A percentile compares a stretch with the other conserved stretches of the same genome.
Evolutionary conservation across 2,329 filamentous ascomycete species (phyloP).

Genomic region (Fusarium scirpi): DNA sequence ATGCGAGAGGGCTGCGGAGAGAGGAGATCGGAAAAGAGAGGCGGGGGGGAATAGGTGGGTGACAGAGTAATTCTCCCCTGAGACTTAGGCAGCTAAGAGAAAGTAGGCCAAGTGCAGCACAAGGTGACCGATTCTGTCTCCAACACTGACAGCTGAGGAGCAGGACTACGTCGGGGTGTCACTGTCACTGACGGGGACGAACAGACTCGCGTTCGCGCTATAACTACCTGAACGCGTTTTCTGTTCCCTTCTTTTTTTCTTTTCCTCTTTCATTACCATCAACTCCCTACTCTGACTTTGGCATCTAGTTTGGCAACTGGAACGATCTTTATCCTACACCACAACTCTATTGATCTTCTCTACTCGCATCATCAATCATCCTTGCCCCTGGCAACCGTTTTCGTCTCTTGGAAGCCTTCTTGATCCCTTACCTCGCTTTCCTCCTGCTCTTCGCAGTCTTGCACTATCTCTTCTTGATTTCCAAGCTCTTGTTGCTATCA

Average conservation of each 20-base stretch:
- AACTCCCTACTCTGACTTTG: no score
- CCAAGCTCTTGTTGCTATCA: no score
- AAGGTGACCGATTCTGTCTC: not conserved
- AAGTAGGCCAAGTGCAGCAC: not conserved
- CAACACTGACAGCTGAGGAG: accelerated
- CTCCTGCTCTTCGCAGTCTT: no score
- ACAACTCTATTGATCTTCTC: not conserved
- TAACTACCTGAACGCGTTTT: not conserved
- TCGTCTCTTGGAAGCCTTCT: no score
- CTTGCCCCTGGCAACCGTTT: no score
- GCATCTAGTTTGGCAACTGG: not conserved
- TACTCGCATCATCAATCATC: no score
- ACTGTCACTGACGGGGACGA: not conserved
- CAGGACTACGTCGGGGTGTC: not conserved
- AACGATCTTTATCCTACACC: not conserved
- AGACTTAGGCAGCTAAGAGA: not conserved
- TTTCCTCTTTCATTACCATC: not conserved
- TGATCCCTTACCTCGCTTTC: no score
- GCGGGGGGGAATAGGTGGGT: not conserved
- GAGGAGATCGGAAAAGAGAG: not conserved
- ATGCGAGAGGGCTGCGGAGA: not conserved
- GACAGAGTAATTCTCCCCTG: not conserved
- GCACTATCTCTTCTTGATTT: no score
- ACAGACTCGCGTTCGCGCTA: not conserved
- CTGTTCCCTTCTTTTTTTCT: not conserved